Evolutionary conservation across 768 basidiomycete species (phyloP), one percentile per base, ranked within the genome.

Genomic region (Suillus weaverae): DNA sequence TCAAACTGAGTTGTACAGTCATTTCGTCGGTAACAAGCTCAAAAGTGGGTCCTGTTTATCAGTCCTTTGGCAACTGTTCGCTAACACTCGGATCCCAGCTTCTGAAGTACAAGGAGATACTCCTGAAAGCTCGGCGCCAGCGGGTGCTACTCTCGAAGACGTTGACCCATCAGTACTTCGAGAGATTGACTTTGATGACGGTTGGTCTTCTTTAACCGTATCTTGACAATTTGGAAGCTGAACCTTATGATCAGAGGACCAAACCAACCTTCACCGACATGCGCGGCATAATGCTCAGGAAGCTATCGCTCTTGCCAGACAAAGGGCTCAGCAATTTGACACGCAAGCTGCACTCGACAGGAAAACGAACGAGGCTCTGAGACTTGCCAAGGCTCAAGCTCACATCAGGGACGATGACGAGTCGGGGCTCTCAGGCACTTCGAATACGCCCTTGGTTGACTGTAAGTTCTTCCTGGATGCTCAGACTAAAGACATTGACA

Each of bases 11-110:
- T 85, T 99, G 9, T 99, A 99, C 78, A 95, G 94, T 69, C 97
- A 99, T 80, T 99, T 99, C 84, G 95, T 99, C 64, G 97, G 97
- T 38, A 97, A 89, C 78, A 99, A 99, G 79, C 85, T 94, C 61
- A 93, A 93, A 76, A 94, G 92, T 93, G 76, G 70, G 88, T 78
- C 26, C 41, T 46, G 43, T 6, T 65, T 51, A 54, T 56, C 20
- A 48, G 38, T 43, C 22, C 54, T 43, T 39, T 53, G 33, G 62
- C 14, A 59, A 55, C 60, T 62, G 63, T 20, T 64, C 36, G 33
- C 50, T 66, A 57, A 68, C 69, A 63, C 61, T 68, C 61, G 65
- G 56, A 64, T 65, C 36, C 39, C 69, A 94, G 92, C 92, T 41
- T 85, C 89, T 55, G 91, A 94, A 71, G 83, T 91, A 51, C 89